Evolutionary conservation across 2,329 filamentous ascomycete genomes (phyloP), one percentile per base, ranked within the genome.

Genomic region (Stagonosporopsis chrysanthemi): DNA sequence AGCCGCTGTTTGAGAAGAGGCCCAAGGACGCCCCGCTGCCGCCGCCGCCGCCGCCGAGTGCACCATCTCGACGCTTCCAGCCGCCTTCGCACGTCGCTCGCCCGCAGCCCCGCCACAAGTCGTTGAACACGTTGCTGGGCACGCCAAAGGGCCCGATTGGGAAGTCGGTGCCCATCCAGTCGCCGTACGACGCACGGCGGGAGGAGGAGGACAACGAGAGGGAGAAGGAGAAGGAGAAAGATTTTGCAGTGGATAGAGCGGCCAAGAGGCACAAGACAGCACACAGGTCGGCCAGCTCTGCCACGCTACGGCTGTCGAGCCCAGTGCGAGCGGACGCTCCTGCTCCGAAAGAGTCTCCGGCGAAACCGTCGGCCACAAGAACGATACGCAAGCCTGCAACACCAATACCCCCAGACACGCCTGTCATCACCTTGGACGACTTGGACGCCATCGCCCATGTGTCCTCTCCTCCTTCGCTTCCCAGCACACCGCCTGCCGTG

Each of bases 1-100:
- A 89, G 0, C 87, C 88, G 26, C 76, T 97, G 26, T 78, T 95
- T 42, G 88, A 90, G 60, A 92, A 89, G 75, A 85, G 86, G 55
- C 79, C 80, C 9, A 87, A 84, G 65, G 68, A 70, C 0, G 62
- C 66, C 14, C n/a, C n/a, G n/a, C n/a, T n/a, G n/a, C n/a, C n/a
- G n/a, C n/a, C n/a, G n/a, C 63, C 68, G 4, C 62, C 64, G 50
- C 56, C 52, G 28, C 57, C 65, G 31, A 36, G 46, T 44, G 51
- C 69, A 33, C 52, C 64, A 11, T 45, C 51, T 17, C 67, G 44
- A 31, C 64, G 59, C n/a, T 69, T 62, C 61, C 65, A 61, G 31
- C 57, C 54, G 40, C 63, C 64, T 9, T 61, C 63, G 4, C 59
- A 63, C 6, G 58, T 67, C 33, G 54, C 43, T n/a, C 47, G 46